phyloP scores from a whole-genome alignment of 257 asterid species.

The Gentiana straminea region DNA sequence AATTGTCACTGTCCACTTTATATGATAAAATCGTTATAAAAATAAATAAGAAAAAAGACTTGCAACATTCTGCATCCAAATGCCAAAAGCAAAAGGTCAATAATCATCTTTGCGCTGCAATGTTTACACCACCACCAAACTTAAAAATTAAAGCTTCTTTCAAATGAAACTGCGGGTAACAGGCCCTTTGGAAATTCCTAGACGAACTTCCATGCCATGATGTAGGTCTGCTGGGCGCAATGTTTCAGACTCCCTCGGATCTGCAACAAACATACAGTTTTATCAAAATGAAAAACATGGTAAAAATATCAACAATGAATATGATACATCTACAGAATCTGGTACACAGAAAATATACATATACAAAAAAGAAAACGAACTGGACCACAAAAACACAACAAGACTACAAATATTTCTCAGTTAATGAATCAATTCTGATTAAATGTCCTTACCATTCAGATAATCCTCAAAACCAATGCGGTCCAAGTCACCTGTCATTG shows the following conservation, averaged over 20 bases:
- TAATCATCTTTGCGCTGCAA: no score
- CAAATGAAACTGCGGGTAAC: conserved; percentile 72
- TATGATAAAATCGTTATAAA: no score
- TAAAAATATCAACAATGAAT: neutral
- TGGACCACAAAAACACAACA: no score
- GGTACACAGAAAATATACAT: neutral
- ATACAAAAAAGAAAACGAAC: neutral
- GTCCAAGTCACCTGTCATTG: conserved; percentile 64
- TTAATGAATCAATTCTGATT: neutral
- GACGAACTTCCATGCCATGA: conserved; percentile 93
- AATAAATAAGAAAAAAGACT: no score
- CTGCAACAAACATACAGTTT: conserved; percentile 27
- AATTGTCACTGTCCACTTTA: no score
- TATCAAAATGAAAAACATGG: no score
- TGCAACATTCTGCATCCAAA: no score
- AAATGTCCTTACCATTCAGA: conserved; percentile 46
- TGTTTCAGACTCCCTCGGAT: conserved; percentile 82
- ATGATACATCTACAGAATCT: neutral
- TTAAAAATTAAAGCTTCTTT: conserved; percentile 8
- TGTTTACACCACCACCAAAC: no score
- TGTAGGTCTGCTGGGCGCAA: conserved; percentile 67
- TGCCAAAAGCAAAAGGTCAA: neutral
- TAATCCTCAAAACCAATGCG: conserved; percentile 74
- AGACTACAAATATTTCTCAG: no score
- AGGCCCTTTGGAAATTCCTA: conserved; percentile 82